phyloP scores from a whole-genome alignment of 345 rosid species.

The Eucalyptus sp. region DNA sequence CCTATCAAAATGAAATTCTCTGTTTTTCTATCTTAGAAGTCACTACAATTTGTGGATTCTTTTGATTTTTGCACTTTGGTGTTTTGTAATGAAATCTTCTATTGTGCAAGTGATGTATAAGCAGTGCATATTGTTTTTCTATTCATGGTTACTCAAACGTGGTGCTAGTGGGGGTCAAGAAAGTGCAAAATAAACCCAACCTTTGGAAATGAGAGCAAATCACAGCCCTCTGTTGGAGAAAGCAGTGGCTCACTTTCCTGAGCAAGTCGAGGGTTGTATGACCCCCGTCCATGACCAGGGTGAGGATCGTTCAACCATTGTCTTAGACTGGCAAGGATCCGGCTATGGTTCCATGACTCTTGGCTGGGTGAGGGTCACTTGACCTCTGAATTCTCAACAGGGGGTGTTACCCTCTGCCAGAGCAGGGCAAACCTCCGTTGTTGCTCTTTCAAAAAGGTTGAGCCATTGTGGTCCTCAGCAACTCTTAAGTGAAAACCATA shows the following conservation, averaged over 20 bases:
- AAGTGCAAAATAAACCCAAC: neutral
- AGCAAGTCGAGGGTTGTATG: neutral
- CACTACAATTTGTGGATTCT: neutral
- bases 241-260: neutral
- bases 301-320: too few relatives aligned
- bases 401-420: too few relatives aligned
- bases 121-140: neutral
- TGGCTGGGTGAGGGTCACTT: too few relatives aligned
- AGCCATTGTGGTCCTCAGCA: too few relatives aligned
- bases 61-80: neutral
- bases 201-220: neutral
- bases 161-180: neutral
- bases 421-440: too few relatives aligned
- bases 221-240: neutral
- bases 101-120: neutral
- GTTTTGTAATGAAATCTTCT: too few relatives aligned
- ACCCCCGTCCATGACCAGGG: too few relatives aligned
- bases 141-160: neutral
- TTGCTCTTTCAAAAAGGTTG: too few relatives aligned
- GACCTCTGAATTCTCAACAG: too few relatives aligned
- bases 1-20: neutral
- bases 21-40: neutral
- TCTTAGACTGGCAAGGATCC: too few relatives aligned
- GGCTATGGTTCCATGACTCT: too few relatives aligned
- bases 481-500: too few relatives aligned